Base-by-base conservation (phyloP, 1,284 basidiomycete species). In the Ganoderma meredithae region DNA sequence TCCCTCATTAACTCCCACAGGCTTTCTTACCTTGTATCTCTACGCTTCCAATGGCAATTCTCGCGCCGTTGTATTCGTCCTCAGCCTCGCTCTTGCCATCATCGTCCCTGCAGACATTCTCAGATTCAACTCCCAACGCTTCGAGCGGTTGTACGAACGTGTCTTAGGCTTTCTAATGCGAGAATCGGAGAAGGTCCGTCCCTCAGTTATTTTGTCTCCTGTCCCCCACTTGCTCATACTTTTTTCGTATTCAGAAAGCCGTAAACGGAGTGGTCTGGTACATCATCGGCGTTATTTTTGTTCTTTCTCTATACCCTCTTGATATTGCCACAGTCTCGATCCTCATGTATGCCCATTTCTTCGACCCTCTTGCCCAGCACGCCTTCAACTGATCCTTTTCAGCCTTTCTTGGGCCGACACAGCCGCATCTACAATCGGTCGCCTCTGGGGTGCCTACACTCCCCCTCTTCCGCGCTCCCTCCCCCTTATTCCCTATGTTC, bases 361-460 rank as follows among this genome's bases (percentile, higher is more conserved):
- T 62, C 47, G 56, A 43, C 43, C 60, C 41, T 43, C 10, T 62
- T 22, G 15, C 12, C 10, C 52, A 60, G 10, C 58, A n/a, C 19
- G 19, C 62, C 4, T 52, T 68, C 22, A 60, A 56, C 39, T n/a
- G 7, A 47, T 52, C 55, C 47, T 43, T 41, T 65, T 60, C 76
- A 97, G 95, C 70, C 90, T 99, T 56, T 97, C 96, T 36, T 98
- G 97, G 95, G 96, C 95, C 3, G 97, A 99, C 81, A 99, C 97
- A 0, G 90, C 95, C 17, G 97, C 97, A 0, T 98, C 96, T 3
- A 96, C 95, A 7, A 86, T 98, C 70, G 97, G 97, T 52, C 91
- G 97, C 31, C 83, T 96, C 52, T 96, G 90, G 79, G 96, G 96
- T 25, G 82, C 84, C 15, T 84, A 85, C 72, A 97, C 96, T 0